phyloP scores from a whole-genome alignment of 1,139 yeast genomes.

The Suhomyces wounanorum region DNA sequence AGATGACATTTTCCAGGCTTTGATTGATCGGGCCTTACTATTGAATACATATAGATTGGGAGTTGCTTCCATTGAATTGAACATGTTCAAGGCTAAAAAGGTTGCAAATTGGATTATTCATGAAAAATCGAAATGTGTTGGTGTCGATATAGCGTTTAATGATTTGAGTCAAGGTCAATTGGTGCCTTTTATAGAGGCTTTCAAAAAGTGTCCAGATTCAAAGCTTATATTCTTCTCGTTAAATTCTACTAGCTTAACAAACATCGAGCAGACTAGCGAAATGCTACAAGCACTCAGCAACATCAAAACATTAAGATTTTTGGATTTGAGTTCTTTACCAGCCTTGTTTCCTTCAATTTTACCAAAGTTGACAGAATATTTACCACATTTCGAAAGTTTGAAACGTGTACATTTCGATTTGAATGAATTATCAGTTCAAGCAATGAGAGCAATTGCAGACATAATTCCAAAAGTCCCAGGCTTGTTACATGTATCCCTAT shows the following conservation, averaged over 20 bases:
- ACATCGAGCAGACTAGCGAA: slow-evolving; percentile 55
- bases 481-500: slow-evolving; percentile 74
- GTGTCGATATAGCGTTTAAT: slow-evolving; percentile 84
- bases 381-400: slow-evolving; percentile 67
- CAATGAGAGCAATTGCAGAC: slow-evolving; percentile 67
- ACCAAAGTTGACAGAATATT: slow-evolving; percentile 56
- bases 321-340: slow-evolving; percentile 78
- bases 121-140: slow-evolving; percentile 60
- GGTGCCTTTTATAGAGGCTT: slow-evolving; percentile 49
- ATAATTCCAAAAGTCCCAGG: slow-evolving; percentile 67
- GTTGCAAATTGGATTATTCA: slow-evolving; percentile 65
- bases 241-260: slow-evolving; percentile 61
- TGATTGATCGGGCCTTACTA: slow-evolving; percentile 56
- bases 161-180: slow-evolving; percentile 61
- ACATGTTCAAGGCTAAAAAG: slow-evolving; percentile 53
- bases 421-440: slow-evolving; percentile 63
- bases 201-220: slow-evolving; percentile 33
- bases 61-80: slow-evolving; percentile 70
- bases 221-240: slow-evolving; percentile 64
- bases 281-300: slow-evolving; percentile 53
- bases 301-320: slow-evolving; percentile 60
- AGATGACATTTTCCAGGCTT: slow-evolving; percentile 48
- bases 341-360: slow-evolving; percentile 71
- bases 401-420: slow-evolving; percentile 78
- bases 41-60: slow-evolving; percentile 70